Percentiles rank a stretch among this genome's conserved stretches.
Conservation (phyloP, 2,329 filamentous ascomycete genomes). For the Pleurostoma richardsiae region DNA sequence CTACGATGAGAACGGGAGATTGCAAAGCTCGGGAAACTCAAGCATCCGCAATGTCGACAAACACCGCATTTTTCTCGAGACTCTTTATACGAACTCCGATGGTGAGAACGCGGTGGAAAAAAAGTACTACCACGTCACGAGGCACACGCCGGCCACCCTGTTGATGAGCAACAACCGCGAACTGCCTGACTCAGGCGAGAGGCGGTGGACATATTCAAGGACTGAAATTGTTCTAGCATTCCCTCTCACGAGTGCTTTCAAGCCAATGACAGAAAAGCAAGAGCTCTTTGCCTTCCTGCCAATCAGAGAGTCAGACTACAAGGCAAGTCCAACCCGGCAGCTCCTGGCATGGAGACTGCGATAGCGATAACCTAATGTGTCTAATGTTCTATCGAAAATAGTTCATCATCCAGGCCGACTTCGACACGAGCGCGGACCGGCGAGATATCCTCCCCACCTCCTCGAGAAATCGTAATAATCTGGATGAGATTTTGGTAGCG, state of each 20-base stretch:
- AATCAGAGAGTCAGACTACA: constrained; percentile 34
- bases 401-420: constrained; percentile 46
- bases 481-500: constrained; percentile 25
- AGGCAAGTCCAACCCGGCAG: constrained; percentile 4
- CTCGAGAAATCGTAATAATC: constrained; percentile 28
- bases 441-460: constrained; percentile 33
- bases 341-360: constrained; percentile 15
- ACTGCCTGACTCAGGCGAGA: constrained; percentile 19
- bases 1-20: constrained; percentile 12
- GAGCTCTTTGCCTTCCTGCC: constrained; percentile 41
- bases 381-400: constrained; percentile 8
- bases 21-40: no score
- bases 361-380: no score
- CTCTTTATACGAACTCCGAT: no score
- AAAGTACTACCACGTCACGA: constrained; percentile 8
- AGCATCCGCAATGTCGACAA: no score
- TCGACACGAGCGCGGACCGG: constrained; percentile 38
- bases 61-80: no score
- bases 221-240: constrained; percentile 40
- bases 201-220: constrained; percentile 11
- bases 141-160: neutral
- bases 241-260: constrained; percentile 24
- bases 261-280: constrained; percentile 31
- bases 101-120: no score
- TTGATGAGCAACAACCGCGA: constrained; percentile 17